phyloP scores from a whole-genome alignment of 148 eudicot species.

The Fagopyrum tataricum region DNA sequence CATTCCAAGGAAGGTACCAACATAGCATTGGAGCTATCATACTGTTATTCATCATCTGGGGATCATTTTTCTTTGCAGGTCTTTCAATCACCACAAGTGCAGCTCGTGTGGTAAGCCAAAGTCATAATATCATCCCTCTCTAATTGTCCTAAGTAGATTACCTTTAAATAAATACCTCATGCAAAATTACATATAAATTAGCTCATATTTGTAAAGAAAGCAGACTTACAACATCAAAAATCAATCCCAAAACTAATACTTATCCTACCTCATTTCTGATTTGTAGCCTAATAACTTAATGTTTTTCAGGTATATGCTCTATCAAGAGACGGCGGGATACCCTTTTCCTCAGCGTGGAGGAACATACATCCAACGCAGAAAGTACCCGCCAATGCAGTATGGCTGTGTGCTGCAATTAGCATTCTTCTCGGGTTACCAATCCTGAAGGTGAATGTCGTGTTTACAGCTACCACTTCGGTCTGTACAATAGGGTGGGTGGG shows the following conservation, averaged over 20 bases:
- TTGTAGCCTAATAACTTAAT: too few species aligned
- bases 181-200: too few species aligned
- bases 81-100: slow-evolving; percentile 62
- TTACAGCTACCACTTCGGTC: slow-evolving; percentile 51
- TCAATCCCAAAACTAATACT: too few species aligned
- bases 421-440: slow-evolving; percentile 49
- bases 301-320: slow-evolving; percentile 36
- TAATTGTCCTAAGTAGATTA: too few species aligned
- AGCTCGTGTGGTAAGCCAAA: slow-evolving; percentile 35
- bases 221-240: too few species aligned
- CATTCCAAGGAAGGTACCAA: slow-evolving; percentile 56
- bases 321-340: slow-evolving; percentile 53
- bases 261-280: too few species aligned
- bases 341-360: slow-evolving; percentile 47
- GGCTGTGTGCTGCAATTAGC: slow-evolving; percentile 49
- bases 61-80: slow-evolving; percentile 64
- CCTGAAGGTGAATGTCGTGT: slow-evolving; percentile 42
- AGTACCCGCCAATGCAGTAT: slow-evolving; percentile 65
- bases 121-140: too few species aligned
- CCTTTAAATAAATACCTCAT: too few species aligned
- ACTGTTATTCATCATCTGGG: slow-evolving; percentile 58
- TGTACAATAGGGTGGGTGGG: slow-evolving; percentile 70
- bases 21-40: slow-evolving; percentile 45
- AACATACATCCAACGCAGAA: slow-evolving; percentile 52
- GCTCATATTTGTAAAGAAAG: too few species aligned